Percentiles rank a stretch among this genome's conserved stretches.
Conservation (phyloP, 2,329 filamentous ascomycete genomes). For the Neopestalotiopsis sp. region DNA sequence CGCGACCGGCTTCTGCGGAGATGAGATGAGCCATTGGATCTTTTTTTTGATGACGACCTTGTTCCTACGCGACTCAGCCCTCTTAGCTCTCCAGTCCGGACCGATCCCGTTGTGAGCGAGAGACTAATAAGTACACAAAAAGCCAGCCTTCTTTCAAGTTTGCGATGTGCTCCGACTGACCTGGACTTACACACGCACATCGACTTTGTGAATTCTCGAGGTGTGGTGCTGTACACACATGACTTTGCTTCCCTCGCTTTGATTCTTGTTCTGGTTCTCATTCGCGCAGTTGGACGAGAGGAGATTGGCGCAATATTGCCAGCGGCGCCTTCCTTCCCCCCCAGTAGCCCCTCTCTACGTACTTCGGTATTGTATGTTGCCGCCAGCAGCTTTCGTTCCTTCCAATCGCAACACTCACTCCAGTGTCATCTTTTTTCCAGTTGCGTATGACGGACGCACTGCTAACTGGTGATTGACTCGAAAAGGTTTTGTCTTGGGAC, state of each 20-base stretch:
- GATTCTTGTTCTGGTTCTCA: neutral
- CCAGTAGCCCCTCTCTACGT: neutral
- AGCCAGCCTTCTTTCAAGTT: neutral
- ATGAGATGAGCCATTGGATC: constrained; percentile 16
- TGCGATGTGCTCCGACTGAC: neutral
- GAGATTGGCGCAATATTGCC: neutral
- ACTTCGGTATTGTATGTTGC: too few relatives aligned
- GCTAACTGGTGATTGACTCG: too few relatives aligned
- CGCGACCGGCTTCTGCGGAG: constrained; percentile 15
- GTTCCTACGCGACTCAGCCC: constrained; percentile 13
- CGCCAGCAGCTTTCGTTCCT: neutral
- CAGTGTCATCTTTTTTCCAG: neutral
- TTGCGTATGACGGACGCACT: too few relatives aligned
- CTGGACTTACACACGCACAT: neutral
- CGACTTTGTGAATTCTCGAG: neutral
- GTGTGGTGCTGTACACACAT: neutral
- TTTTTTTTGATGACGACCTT: constrained; percentile 16
- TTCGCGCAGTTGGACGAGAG: neutral
- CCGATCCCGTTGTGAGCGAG: neutral
- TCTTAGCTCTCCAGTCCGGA: neutral
- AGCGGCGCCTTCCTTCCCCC: neutral
- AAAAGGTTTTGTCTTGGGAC: too few relatives aligned
- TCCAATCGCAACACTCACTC: neutral
- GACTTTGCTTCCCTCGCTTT: neutral
- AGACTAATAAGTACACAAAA: neutral